Percentiles rank a stretch among this genome's conserved stretches.
These are phyloP conservation scores for Jacaranda mimosifolia DNA, from an alignment of 257 asterid genomes.

Conservation along the genomic window DNA sequence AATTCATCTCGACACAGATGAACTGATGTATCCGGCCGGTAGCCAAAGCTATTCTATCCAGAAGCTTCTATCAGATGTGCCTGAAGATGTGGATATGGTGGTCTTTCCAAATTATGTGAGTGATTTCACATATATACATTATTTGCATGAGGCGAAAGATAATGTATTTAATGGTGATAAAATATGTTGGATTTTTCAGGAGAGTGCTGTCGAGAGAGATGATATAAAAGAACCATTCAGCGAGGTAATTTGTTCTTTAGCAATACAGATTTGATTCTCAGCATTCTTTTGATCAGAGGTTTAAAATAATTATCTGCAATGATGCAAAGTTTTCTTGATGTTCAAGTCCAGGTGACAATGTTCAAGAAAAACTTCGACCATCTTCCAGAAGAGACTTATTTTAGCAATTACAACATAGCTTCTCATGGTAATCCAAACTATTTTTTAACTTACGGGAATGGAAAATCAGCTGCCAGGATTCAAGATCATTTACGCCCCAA, in stretches of 20 bases:
- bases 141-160: constrained; percentile 1
- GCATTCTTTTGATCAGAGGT: too few relatives aligned
- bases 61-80: constrained; percentile 46
- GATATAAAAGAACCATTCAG: constrained; percentile 62
- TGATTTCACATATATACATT: not conserved
- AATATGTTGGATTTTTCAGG: constrained; percentile 36
- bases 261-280: too few relatives aligned
- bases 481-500: too few relatives aligned
- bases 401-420: constrained; percentile 57
- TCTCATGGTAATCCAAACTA: not conserved
- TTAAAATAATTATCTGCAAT: too few relatives aligned
- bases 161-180: too few relatives aligned
- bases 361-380: constrained; percentile 79
- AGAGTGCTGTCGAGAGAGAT: constrained; percentile 58
- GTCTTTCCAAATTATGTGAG: constrained; percentile 61
- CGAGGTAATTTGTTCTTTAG: constrained; percentile 40
- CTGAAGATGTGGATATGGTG: constrained; percentile 48
- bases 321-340: too few relatives aligned
- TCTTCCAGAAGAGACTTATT: constrained; percentile 57
- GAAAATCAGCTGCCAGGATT: too few relatives aligned
- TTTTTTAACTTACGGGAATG: too few relatives aligned
- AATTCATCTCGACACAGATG: constrained; percentile 65
- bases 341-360: constrained; percentile 58
- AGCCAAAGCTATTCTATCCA: constrained; percentile 48
- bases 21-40: constrained; percentile 61